Evolutionary conservation across 2,329 filamentous ascomycete species (phyloP).

Genomic region (Trichoderma semiorbis): DNA sequence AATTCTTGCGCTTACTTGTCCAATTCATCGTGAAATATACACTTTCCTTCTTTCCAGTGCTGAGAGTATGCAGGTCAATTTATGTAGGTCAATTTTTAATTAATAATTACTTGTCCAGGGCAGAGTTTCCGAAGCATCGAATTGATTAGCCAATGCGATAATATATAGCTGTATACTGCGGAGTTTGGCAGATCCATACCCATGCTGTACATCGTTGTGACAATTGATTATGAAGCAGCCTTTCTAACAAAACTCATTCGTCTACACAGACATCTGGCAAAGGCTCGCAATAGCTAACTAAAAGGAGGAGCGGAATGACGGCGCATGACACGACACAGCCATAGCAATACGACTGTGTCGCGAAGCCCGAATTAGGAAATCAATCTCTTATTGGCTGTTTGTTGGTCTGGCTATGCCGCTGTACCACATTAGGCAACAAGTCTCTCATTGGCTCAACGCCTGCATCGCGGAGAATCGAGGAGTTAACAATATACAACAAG

Average conservation of each 20-base stretch:
- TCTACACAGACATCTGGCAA: background rate
- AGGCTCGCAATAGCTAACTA: background rate
- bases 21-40: background rate
- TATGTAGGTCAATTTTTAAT: background rate
- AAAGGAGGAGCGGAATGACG: background rate
- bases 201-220: background rate
- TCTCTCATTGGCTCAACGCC: background rate
- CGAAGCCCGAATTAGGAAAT: background rate
- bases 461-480: background rate
- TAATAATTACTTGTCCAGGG: background rate
- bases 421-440: background rate
- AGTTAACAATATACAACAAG: background rate
- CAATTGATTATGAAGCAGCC: background rate
- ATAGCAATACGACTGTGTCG: background rate
- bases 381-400: background rate
- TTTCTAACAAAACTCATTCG: background rate
- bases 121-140: background rate
- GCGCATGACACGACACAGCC: background rate
- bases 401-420: background rate
- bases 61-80: background rate
- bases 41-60: background rate
- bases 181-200: background rate
- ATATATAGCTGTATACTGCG: background rate
- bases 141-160: background rate
- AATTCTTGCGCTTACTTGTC: background rate